Conservation (phyloP, 352 stramenopile species). For the Phytophthora multivora region DNA sequence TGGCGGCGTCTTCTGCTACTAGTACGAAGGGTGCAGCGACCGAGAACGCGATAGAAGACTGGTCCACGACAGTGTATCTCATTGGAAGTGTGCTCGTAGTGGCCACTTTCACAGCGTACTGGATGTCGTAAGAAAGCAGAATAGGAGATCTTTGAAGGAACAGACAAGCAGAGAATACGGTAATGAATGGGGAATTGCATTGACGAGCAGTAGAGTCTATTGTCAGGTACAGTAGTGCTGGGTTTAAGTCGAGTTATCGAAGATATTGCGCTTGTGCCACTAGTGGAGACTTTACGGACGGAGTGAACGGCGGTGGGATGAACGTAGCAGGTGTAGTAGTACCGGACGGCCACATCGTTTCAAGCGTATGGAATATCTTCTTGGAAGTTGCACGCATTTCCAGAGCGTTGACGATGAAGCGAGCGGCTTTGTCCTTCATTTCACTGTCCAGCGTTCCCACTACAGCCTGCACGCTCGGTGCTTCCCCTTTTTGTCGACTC, state of each 20-base stretch:
- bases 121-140: slow-evolving; percentile 44
- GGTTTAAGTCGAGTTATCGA: slow-evolving; percentile 1
- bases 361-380: slow-evolving; percentile 50
- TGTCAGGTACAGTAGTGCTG: slow-evolving; percentile 1
- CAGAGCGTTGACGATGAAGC: slow-evolving; percentile 44
- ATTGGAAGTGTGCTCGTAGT: slow-evolving; percentile 46
- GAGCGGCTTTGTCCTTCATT: slow-evolving; percentile 47
- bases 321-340: slow-evolving; percentile 10
- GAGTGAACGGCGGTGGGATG: slow-evolving; percentile 36
- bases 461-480: slow-evolving; percentile 4
- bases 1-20: slow-evolving; percentile 10
- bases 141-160: not conserved
- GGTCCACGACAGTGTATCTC: slow-evolving; percentile 44
- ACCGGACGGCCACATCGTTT: slow-evolving; percentile 38
- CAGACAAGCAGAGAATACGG: not conserved
- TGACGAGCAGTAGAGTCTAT: slow-evolving; percentile 17
- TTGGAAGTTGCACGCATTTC: slow-evolving; percentile 40
- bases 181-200: slow-evolving; percentile 20
- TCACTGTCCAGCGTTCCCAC: slow-evolving; percentile 51
- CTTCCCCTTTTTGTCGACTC: slow-evolving; percentile 19
- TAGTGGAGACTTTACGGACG: slow-evolving; percentile 16
- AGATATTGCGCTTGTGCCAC: slow-evolving; percentile 4
- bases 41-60: slow-evolving; percentile 43
- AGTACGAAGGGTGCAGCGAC: slow-evolving; percentile 20
- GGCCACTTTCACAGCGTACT: slow-evolving; percentile 49